Evolutionary conservation across 2,329 filamentous ascomycete species (phyloP), one percentile per base, ranked within the genome.

Genomic region (Ascochyta koolunga): DNA sequence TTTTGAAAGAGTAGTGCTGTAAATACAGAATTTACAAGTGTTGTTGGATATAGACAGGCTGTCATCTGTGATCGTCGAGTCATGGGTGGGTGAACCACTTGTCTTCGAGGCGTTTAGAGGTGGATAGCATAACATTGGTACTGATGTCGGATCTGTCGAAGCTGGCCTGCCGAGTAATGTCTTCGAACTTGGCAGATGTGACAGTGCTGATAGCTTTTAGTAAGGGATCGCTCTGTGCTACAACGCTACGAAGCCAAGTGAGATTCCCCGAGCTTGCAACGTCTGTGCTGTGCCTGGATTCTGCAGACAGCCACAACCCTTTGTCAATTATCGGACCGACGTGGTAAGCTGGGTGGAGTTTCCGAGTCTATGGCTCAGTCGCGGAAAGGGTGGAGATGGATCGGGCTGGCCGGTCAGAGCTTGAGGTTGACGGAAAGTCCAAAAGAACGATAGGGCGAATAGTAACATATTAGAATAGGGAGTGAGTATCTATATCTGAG

Each of bases 261-360:
- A 48, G 32, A 16, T 37, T 41, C 31, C 25, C 38, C 11, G 33
- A 39, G 43, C 38, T 13, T 53, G 33, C 33, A 37, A 21, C 45
- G 50, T 33, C 13, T 19, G 21, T 54, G 44, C 33, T 48, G 38
- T 54, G 25, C 25, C 32, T 21, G 13, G 18, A 18, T 24, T 36
- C 42, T 46, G 50, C 50, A 33, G 37, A 43, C 31, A 32, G 29
- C 25, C 36, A 32, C 21, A 25, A 38, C 32, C 15, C 39, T 48
- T 18, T 9, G 18, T 18, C 7, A 22, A n/a, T 5, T 5, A 21
- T 43, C n/a, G 25, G 43, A 11, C 32, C 38, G 32, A 47, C 32
- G n/a, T 24, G n/a, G 13, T 38, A 53, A 36, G 22, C 33, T 43
- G 27, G 42, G 21, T 37, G n/a, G 6, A 39, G 5, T n/a, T 38